Evolutionary conservation across 164 flowering plant species (phyloP), one percentile per base, ranked within the genome.

Genomic region (Echeveria elegans): DNA sequence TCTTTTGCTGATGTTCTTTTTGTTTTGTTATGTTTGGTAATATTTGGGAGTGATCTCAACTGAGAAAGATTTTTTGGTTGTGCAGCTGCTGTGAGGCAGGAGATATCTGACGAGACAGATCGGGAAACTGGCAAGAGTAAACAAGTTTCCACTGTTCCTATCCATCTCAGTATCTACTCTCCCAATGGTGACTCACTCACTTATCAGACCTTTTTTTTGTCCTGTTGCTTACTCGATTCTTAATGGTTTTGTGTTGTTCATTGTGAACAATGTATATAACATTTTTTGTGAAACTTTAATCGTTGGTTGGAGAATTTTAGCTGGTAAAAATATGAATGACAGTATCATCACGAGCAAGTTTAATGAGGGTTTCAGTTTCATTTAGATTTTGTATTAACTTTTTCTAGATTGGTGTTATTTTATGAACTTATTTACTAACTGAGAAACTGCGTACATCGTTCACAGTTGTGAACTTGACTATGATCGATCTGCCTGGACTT

Each of bases 401-500:
- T 6, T 36, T 36, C 38, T 36, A 36, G 38, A 5, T 10, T 36
- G 38, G 9, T 36, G 38, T 36, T 36, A n/a, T 52, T 52, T 14
- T 5, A 8, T 16, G 4, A 0, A 5, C 1, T n/a, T 59, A 37
- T 18, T 10, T 37, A 12, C 16, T 59, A 24, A 12, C 1, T 41
- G 45, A 38, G 29, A 30, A 28, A 0, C 15, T 45, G 6, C n/a
- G n/a, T 76, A 28, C 69, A 23, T 65, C 47, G 37, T 71, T 72
- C 36, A 69, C 92, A 93, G 98, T 93, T 80, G 97, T 93, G 68
- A 93, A 93, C 75, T 75, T 93, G 84, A 93, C 98, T 12, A 71
- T 90, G 76, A 73, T 93, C 65, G 98, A 90, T 85, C 96, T 93
- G 77, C 97, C 97, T 73, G 98, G 98, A 48, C 94, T 93, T 59